Percentiles rank a stretch among this genome's conserved stretches.
Evolutionary conservation across 108 stramenopile genomes (phyloP).

Genomic region (Fistulifera solaris): DNA sequence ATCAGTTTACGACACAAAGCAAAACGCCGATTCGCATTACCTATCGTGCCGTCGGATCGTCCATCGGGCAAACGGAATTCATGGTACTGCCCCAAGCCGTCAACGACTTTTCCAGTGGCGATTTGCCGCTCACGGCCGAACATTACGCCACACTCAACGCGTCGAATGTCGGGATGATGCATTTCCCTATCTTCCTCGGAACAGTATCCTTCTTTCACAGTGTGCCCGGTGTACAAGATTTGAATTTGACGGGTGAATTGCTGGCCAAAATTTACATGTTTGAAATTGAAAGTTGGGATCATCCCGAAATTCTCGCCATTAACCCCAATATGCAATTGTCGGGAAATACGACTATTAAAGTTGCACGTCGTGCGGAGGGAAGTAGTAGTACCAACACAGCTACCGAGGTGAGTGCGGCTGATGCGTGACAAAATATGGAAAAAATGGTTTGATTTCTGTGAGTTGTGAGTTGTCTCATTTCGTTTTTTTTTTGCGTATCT

Average conservation of each 20-base stretch:
- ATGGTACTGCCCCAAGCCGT: conserved; percentile 13
- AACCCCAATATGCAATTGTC: conserved; percentile 26
- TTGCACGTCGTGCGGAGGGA: conserved; percentile 62
- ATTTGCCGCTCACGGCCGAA: conserved; percentile 54
- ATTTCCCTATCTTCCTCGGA: conserved; percentile 67
- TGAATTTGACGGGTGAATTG: conserved; percentile 62
- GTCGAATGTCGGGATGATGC: conserved; percentile 28
- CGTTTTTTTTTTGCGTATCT: not conserved
- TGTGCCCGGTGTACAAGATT: conserved; percentile 36
- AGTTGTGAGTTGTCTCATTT: not conserved
- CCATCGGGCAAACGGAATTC: conserved; percentile 68
- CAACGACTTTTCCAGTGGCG: conserved; percentile 72
- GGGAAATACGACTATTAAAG: conserved; percentile 31
- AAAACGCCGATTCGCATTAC: conserved; percentile 58
- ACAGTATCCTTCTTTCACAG: conserved; percentile 74
- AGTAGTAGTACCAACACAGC: conserved; percentile 59
- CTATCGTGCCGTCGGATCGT: conserved; percentile 83
- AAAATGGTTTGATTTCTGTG: too few relatives aligned
- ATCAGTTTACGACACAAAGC: conserved; percentile 34
- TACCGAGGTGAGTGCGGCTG: conserved; percentile 16
- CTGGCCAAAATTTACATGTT: conserved; percentile 66
- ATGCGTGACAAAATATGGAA: too few relatives aligned
- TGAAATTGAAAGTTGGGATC: conserved; percentile 62
- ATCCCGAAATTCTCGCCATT: conserved; percentile 36
- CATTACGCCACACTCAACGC: conserved; percentile 24